Evolutionary conservation across 2,329 filamentous ascomycete species (phyloP), one percentile per base, ranked within the genome.

Genomic region (Cladophialophora chaetospira): DNA sequence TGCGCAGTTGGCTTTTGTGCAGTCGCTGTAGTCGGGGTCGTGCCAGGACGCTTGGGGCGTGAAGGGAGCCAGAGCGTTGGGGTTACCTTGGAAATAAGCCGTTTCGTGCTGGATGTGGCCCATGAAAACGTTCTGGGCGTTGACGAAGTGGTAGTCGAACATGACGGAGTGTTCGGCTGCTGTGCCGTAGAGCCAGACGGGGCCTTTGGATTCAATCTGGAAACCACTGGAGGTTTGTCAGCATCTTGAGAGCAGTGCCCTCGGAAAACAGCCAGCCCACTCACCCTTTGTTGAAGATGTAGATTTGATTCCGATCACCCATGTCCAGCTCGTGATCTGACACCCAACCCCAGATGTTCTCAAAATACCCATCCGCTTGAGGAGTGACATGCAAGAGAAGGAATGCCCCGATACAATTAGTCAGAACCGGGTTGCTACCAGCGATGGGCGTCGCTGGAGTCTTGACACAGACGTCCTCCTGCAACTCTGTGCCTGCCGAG

Each of bases 141-240:
- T 75, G 63, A 76, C 72, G 49, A 89, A 74, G 65, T 88, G 83
- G 69, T 89, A 89, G 69, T 89, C 84, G 77, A 89, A 91, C n/a
- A 88, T 72, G 1, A 81, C 77, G 46, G 79, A 79, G 70, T 89
- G 87, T 72, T 90, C 87, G 0, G 82, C 81, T 0, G 82, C 78
- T 0, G 85, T 86, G 6, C 84, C 87, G 46, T 81, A 83, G 19
- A 88, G 71, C 86, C 85, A 88, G 25, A 77, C 74, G 5, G 76
- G 74, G 3, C 60, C 60, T 38, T 63, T 48, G 10, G 51, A 63
- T 53, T 78, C 75, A 31, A 75, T 65, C 1, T 77, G 67, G 21
- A 76, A 66, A 6, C 74, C 74, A 4, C 78, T 74, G 17, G 5
- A 26, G 13, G 42, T 13, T 17, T n/a, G 3, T 28, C 40, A 35